Percentiles rank a stretch among this genome's conserved stretches.
These are phyloP conservation scores for Capronia coronata DNA, from an alignment of 2,329 filamentous ascomycete species.

Conservation along the genomic window DNA sequence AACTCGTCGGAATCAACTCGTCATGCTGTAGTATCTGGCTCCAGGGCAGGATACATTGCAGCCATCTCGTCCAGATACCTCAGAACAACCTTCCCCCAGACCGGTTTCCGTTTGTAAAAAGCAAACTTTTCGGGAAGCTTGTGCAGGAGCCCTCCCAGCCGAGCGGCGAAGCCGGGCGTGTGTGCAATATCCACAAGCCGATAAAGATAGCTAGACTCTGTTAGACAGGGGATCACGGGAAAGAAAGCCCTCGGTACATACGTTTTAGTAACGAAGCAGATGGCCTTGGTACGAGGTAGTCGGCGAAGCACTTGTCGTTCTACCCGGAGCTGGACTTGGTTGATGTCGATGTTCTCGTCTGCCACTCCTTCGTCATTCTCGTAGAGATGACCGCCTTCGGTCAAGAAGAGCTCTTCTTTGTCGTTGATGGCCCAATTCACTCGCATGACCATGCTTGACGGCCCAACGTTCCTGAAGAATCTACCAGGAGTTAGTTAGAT, in stretches of 20 bases:
- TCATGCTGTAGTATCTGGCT: not conserved
- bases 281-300: not conserved
- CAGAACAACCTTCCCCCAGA: not conserved
- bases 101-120: conserved; percentile 1
- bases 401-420: conserved; percentile 1
- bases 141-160: not conserved
- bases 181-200: not conserved
- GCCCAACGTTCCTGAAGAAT: not conserved
- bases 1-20: no score
- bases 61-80: not conserved
- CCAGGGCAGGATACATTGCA: not conserved
- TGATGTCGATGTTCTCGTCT: conserved; percentile 1
- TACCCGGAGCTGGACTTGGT: conserved; percentile 1
- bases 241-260: no score
- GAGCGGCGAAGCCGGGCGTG: not conserved
- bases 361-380: not conserved
- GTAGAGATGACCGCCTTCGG: not conserved
- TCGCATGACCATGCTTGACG: not conserved
- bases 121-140: conserved; percentile 1
- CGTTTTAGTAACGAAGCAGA: conserved; percentile 4
- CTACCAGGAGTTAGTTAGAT: not conserved
- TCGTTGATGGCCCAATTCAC: conserved; percentile 1
- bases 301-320: conserved; percentile 5
- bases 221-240: no score
- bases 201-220: conserved; percentile 2